Base-by-base conservation (phyloP, 768 basidiomycete species). In the Gloeostereum incarnatum region DNA sequence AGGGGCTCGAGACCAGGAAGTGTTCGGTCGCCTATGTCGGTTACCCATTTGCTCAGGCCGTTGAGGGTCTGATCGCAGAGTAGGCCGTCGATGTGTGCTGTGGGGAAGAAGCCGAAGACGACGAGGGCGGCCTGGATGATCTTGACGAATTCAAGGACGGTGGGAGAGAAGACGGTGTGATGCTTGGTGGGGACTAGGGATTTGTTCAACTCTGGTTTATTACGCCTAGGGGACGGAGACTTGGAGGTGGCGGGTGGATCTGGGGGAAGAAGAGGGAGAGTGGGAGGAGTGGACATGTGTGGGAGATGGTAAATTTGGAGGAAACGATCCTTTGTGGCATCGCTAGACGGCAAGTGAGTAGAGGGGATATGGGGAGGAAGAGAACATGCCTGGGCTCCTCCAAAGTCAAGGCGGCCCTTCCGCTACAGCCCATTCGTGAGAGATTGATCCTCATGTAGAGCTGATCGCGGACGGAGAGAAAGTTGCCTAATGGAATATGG, bases 381-480 rank as follows among this genome's bases (percentile, higher is more conserved):
- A 71, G 69, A 52, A 81, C 66, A 44, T 90, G 83, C 45, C 83
- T 88, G 44, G 86, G 80, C 46, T 84, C 78, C 46, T 87, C 77
- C 22, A 91, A 73, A 11, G 82, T 82, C 35, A 91, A 63, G 1
- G 83, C 87, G 16, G 57, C 65, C 30, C 87, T 71, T n/a, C 84
- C 83, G 36, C 78, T 78, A 51, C 81, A 83, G 2, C 85, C 87
- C 74, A 88, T 79, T n/a, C 88, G 73, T 30, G 87, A 67, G 16
- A 91, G 67, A 55, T 83, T 81, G 48, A 90, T 85, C 50, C 90
- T 91, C 36, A 78, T 69, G 56, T 83, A 86, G 21, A 91, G 71
- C 45, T 75, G 76, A 41, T 83, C 75, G 43, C 70, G 71, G 22
- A 68, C 66, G 26, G 69, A 66, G 14, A 72, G 65, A 57, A 79